Evolutionary conservation across 768 basidiomycete species (phyloP).

Genomic region (Russula griseocarnosa): DNA sequence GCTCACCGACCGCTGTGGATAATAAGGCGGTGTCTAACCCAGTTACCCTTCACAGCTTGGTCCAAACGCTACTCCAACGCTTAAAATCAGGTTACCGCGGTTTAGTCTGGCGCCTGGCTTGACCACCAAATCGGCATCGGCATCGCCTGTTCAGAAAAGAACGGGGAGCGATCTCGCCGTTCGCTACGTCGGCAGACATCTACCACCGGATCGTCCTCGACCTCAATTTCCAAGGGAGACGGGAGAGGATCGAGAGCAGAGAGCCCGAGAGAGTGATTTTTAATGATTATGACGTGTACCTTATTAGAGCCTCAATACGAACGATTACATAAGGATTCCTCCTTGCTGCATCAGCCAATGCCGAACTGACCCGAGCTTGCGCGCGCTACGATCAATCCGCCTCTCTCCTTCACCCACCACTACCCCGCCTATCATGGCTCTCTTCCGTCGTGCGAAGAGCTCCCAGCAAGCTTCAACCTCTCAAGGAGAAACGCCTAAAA

Average conservation of each 20-base stretch:
- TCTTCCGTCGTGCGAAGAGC: conserved; percentile 36
- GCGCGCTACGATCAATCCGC: background rate
- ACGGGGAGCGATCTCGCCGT: conserved; percentile 22
- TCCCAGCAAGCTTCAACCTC: conserved; percentile 18
- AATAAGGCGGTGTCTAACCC: background rate
- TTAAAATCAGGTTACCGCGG: conserved; percentile 26
- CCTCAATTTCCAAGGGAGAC: conserved; percentile 22
- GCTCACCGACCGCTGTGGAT: conserved; percentile 5
- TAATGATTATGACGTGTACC: background rate
- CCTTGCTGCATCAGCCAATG: background rate
- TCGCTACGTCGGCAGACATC: conserved; percentile 25
- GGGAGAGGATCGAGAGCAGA: conserved; percentile 16
- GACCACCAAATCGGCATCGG: conserved; percentile 14
- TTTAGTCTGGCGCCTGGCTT: conserved; percentile 15
- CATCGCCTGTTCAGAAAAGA: conserved; percentile 16
- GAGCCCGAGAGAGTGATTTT: conserved; percentile 23
- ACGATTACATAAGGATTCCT: conserved; percentile 13
- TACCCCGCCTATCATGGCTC: conserved; percentile 28
- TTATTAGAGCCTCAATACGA: conserved; percentile 4
- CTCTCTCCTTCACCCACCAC: background rate
- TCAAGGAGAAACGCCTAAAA: conserved; percentile 49
- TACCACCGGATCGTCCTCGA: conserved; percentile 24
- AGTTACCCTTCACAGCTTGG: conserved; percentile 11
- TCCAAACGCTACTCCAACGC: conserved; percentile 10
- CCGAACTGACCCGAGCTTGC: background rate